Evolutionary conservation across 2,329 filamentous ascomycete species (phyloP).

Genomic region (Fusarium brevicatenulatum): DNA sequence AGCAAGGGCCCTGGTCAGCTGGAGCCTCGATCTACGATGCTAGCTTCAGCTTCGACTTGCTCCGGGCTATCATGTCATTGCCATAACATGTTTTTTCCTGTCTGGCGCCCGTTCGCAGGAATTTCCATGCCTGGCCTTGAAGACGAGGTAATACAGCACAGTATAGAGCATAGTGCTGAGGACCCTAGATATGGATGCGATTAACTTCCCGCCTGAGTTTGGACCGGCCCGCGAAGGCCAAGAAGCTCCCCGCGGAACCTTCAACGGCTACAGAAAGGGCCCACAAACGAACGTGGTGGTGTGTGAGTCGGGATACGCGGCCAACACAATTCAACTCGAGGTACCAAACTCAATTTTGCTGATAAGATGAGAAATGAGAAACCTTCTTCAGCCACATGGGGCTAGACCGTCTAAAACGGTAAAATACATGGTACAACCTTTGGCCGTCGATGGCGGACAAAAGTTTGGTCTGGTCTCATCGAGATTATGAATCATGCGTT

Average conservation of each 20-base stretch:
- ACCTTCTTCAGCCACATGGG: slow-evolving; percentile 18
- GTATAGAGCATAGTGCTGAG: not conserved
- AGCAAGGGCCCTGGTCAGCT: slow-evolving; percentile 40
- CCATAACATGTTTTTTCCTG: not conserved
- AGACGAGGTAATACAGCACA: slow-evolving; percentile 13
- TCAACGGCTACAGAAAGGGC: slow-evolving; percentile 31
- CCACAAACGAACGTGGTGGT: slow-evolving; percentile 22
- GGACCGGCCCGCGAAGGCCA: slow-evolving; percentile 31
- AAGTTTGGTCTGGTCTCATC: slow-evolving; percentile 19
- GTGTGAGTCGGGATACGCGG: slow-evolving; percentile 19
- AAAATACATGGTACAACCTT: not conserved
- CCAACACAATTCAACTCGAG: slow-evolving; percentile 16
- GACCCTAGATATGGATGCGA: slow-evolving; percentile 13
- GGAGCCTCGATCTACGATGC: slow-evolving; percentile 31
- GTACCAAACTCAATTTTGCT: slow-evolving; percentile 34
- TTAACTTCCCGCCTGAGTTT: slow-evolving; percentile 37
- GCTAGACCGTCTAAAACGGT: slow-evolving; percentile 24
- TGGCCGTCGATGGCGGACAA: slow-evolving; percentile 5
- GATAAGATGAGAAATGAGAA: not conserved
- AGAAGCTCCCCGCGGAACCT: slow-evolving; percentile 25
- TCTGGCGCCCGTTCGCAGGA: not conserved
- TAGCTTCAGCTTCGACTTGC: slow-evolving; percentile 30
- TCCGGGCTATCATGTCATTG: slow-evolving; percentile 21
- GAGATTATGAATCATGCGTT: slow-evolving; percentile 23
- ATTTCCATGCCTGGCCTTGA: slow-evolving; percentile 1